Base-by-base conservation (phyloP, 805 yeast species). In the Spathaspora boniae region DNA sequence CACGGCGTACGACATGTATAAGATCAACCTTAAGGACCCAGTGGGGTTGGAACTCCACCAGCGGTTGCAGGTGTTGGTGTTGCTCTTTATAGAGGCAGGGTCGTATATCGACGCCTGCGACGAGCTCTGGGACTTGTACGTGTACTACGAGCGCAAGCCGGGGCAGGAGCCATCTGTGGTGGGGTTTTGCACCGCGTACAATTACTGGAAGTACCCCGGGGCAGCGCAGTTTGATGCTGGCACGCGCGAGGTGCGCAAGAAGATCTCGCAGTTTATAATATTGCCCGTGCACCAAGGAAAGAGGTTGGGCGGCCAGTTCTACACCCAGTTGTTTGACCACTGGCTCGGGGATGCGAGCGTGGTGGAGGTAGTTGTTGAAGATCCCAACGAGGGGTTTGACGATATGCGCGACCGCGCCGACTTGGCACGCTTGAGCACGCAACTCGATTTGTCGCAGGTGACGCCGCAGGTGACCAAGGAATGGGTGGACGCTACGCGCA, bases 1-100 rank as follows among this genome's bases (percentile, higher is more conserved):
- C 17, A 12, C 66, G 3, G 47, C 51, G 1, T 86, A 56, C 50
- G 72, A 62, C 12, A 62, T 88, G 11, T 80, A 72, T 56, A 76
- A 73, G 41, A 60, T 74, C 27, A 54, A 70, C 31, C 51, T 78
- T 33, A 48, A 54, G 9, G 70, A 66, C 30, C 51, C 50, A 0
- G 51, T 50, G 5, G 78, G 80, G 0, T 47, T 60, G 30, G 76
- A 73, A 42, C 56, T 87, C 34, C 89, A 81, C 48, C 60, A 70
- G 33, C 62, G 96, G 40, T 68, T 88, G 45, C 95, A 87, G 47
- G 78, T 89, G 2, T 76, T 93, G 47, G 85, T 86, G 11, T 62
- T 91, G 18, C 65, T 93, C 8, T 88, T 82, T 61, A 91, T 93
- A 46, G 98, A 93, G 55, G 98, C 96, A 0, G 98, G 96, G 2